Evolutionary conservation across 805 yeast species (phyloP), one percentile per base, ranked within the genome.

Genomic region (Yueomyces sinensis): DNA sequence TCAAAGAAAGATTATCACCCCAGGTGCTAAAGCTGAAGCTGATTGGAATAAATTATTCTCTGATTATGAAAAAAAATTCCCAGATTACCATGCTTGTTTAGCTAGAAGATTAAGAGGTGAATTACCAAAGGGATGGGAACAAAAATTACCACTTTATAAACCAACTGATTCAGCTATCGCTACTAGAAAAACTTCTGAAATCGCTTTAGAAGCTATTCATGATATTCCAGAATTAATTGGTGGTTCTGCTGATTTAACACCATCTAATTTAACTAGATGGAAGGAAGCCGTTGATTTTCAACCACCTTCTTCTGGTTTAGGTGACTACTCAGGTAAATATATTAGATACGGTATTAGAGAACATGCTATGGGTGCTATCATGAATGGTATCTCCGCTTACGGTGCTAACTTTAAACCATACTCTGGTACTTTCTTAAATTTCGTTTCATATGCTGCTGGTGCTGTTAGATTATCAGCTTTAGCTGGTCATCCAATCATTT

Each of bases 401-500:
- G 77, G 77, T 44, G 82, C 81, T 44, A 83, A 82, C 68, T 75
- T 69, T 72, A 81, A 77, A 63, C 78, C 86, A 50, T 87, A 77
- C 68, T 95, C 95, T 62, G 97, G 95, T 65, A 89, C 98, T 56
- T 89, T 89, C 86, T 72, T 89, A 63, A 89, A 91, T 76, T 89
- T 89, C 51, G 80, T 74, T 32, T 72, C 81, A 11, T 81, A 81
- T 53, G 91, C 86, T 47, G 74, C 87, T 29, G 91, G 91, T 68
- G 86, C 94, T 50, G 74, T 81, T 35, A 76, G 93, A 74, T 70
- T 82, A 56, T 70, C 89, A 37, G 89, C 93, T 37, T 64, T 82
- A 44, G 78, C 89, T 38, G 83, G 82, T 48, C 82, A 76, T 57
- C 91, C 89, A 46, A 74, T 81, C 48, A 70, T 75, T 49, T 81